These are phyloP conservation scores for Pseudognaphalium luteoalbum DNA, from an alignment of 129 eudicot species.

Conservation along the genomic window DNA sequence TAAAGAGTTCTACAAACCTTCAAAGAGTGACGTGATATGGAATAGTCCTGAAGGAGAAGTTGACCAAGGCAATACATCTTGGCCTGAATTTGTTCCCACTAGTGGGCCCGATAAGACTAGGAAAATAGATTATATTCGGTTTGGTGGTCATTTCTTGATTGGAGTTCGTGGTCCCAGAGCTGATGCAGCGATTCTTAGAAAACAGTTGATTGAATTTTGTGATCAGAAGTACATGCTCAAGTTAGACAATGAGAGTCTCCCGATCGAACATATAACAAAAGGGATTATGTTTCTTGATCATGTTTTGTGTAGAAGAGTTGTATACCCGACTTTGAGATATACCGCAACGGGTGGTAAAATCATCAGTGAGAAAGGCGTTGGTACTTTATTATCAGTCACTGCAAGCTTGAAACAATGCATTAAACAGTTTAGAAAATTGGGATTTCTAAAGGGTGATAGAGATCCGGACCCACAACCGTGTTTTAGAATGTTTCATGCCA, in stretches of 20 bases:
- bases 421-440: constrained; percentile 69
- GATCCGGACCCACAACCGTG: constrained; percentile 99
- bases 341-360: constrained; percentile 94
- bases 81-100: constrained; percentile 99
- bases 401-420: constrained; percentile 95
- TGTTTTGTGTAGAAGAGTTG: constrained; percentile 78
- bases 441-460: constrained; percentile 78
- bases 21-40: constrained; percentile 83
- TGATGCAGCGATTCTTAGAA: constrained; percentile 71
- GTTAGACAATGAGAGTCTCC: constrained; percentile 77
- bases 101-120: constrained; percentile 88
- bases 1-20: constrained; percentile 65
- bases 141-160: constrained; percentile 82
- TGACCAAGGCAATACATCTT: constrained; percentile 84
- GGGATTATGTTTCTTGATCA: constrained; percentile 95
- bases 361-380: constrained; percentile 87
- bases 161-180: constrained; percentile 98
- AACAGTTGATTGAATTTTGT: constrained; percentile 77
- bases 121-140: constrained; percentile 80
- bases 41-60: constrained; percentile 63
- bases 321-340: constrained; percentile 90
- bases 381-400: constrained; percentile 88
- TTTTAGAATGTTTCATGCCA: constrained; percentile 89
- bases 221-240: constrained; percentile 60
- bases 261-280: constrained; percentile 85